phyloP scores from a whole-genome alignment of 768 basidiomycete species.

The Nidula microcarpa region DNA sequence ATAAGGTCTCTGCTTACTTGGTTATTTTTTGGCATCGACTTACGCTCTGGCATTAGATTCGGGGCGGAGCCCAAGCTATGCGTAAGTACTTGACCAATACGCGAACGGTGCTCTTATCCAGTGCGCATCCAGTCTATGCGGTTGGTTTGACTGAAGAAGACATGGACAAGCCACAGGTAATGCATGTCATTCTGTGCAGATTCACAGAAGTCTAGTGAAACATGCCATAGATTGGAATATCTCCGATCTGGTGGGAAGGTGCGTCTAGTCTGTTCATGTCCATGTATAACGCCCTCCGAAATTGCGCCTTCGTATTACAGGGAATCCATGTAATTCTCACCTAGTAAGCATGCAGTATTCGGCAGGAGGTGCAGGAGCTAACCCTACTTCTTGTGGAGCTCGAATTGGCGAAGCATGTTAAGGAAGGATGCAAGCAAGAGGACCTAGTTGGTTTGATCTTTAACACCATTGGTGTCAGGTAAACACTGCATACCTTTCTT shows the following conservation, averaged over 20 bases:
- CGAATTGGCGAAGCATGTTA: slow-evolving; percentile 75
- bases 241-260: slow-evolving; percentile 93
- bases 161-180: slow-evolving; percentile 81
- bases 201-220: background rate
- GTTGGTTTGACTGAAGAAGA: slow-evolving; percentile 75
- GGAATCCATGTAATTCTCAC: slow-evolving; percentile 86
- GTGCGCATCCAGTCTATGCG: slow-evolving; percentile 58
- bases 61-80: slow-evolving; percentile 85
- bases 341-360: slow-evolving; percentile 43
- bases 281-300: background rate
- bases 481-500: no score
- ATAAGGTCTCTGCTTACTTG: slow-evolving; percentile 46
- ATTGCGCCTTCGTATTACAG: slow-evolving; percentile 25
- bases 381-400: slow-evolving; percentile 46
- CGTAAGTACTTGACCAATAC: slow-evolving; percentile 36
- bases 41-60: slow-evolving; percentile 25
- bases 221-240: slow-evolving; percentile 71
- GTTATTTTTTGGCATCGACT: background rate
- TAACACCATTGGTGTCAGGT: slow-evolving; percentile 86
- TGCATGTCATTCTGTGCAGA: slow-evolving; percentile 2
- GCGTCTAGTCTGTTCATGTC: slow-evolving; percentile 4
- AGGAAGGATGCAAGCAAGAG: slow-evolving; percentile 79
- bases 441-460: slow-evolving; percentile 80
- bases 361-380: background rate
- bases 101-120: background rate